Evolutionary conservation across 2,329 filamentous ascomycete genomes (phyloP).

Genomic region (Aspergillus pseudoglaucus): DNA sequence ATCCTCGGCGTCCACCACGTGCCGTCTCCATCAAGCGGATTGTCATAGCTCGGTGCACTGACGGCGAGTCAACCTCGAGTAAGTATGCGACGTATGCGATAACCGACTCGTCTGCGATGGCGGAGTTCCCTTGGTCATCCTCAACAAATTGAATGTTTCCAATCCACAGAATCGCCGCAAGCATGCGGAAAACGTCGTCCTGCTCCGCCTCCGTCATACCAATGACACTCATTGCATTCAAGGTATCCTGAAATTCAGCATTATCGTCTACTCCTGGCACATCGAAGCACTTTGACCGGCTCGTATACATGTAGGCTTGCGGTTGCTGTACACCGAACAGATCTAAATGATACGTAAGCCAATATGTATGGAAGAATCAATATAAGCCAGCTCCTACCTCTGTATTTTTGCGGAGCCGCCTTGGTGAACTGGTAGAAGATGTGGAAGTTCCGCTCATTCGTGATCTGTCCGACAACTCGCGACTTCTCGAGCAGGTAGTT

Average conservation of each 20-base stretch:
- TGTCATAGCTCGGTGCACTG: conserved; percentile 81
- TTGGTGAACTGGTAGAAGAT: conserved; percentile 99
- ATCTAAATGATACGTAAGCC: conserved; percentile 40
- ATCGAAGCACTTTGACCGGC: conserved; percentile 86
- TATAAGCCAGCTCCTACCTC: conserved; percentile 39
- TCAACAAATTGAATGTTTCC: conserved; percentile 90
- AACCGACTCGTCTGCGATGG: conserved; percentile 80
- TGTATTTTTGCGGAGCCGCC: conserved; percentile 78
- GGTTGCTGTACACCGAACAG: conserved; percentile 87
- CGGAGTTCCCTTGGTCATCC: conserved; percentile 81
- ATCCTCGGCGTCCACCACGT: conserved; percentile 59
- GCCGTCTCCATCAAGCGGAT: conserved; percentile 74
- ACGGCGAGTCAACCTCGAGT: conserved; percentile 73
- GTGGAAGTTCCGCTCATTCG: conserved; percentile 95
- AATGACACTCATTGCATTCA: conserved; percentile 93
- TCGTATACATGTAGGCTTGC: conserved; percentile 89
- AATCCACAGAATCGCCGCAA: conserved; percentile 85
- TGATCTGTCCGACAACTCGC: conserved; percentile 89
- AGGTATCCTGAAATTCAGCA: conserved; percentile 79
- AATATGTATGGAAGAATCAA: conserved; percentile 6
- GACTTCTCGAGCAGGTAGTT: conserved; percentile 97
- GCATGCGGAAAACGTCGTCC: conserved; percentile 93
- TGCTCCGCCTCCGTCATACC: conserved; percentile 82
- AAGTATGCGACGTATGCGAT: conserved; percentile 93
- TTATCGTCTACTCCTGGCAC: conserved; percentile 90